Base-by-base conservation (phyloP, 768 basidiomycete genomes). In the Asterophora parasitica region DNA sequence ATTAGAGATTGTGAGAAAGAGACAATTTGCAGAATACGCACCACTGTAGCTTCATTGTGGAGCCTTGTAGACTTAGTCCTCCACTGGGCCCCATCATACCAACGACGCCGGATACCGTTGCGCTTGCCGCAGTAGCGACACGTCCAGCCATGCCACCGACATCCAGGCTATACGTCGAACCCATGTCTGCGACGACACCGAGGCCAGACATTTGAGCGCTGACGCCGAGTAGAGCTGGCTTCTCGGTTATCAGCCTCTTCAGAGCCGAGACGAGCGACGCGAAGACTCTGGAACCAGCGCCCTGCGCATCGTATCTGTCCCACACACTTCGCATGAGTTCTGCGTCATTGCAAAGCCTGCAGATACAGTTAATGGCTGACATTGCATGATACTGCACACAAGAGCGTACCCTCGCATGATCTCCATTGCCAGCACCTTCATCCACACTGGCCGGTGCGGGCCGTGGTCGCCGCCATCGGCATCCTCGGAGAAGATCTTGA, bases 1-100 rank as follows among this genome's bases (percentile, higher is more conserved):
- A 27, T 35, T 4, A 26, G 43, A 37, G 47, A 33, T 32, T 47
- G n/a, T n/a, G n/a, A n/a, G n/a, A n/a, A n/a, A n/a, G 50, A 30
- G 36, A 32, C n/a, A 5, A 28, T 7, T 33, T 27, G 13, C 34
- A 16, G 4, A 27, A 5, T 7, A 70, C 81, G 34, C 51, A 93
- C 93, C 94, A 92, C 64, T 93, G 91, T 19, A 96, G 63, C 62
- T 93, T 95, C 86, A 95, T 90, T 0, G 83, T 75, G 3, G 87
- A 86, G 0, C 74, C 72, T 40, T 85, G 83, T 13, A 86, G 59
- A 53, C 88, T 91, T 53, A 92, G 67, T 0, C 89, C 88, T 7
- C 69, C 72, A 16, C 79, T 79, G 0, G 79, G 67, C 0, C 82
- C 83, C 56, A 92, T 91, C 79, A 93, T 92, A 2, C 89, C 89